Conservation (phyloP, 805 yeast species). For the Suhomyces sp. region DNA sequence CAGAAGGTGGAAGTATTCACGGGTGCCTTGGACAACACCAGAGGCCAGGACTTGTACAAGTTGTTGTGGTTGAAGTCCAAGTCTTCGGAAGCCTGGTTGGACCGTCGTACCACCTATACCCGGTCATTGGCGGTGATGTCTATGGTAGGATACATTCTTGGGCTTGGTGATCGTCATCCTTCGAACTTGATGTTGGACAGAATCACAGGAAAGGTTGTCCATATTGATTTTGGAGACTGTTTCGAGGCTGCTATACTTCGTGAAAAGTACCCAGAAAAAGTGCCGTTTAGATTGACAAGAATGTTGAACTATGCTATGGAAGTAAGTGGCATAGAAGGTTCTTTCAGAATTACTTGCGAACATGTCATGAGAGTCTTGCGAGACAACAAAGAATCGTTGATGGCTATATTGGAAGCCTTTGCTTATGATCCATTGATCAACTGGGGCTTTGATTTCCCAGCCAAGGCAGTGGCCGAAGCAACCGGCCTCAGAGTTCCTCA, state of each 20-base stretch:
- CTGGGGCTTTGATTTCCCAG: conserved; percentile 97
- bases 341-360: conserved; percentile 93
- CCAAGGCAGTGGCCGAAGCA: conserved; percentile 69
- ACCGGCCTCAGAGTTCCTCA: conserved; percentile 69
- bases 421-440: conserved; percentile 97
- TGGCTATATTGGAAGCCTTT: conserved; percentile 98
- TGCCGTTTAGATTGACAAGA: conserved; percentile 93
- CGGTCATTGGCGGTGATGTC: conserved; percentile 97
- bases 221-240: conserved; percentile 98
- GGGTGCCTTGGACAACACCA: conserved; percentile 89
- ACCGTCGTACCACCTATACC: conserved; percentile 93
- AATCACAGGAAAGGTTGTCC: conserved; percentile 91
- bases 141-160: conserved; percentile 95
- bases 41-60: conserved; percentile 94
- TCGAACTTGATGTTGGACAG: conserved; percentile 94
- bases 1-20: conserved; percentile 97
- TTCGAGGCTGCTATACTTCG: conserved; percentile 96
- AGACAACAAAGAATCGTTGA: conserved; percentile 90
- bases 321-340: conserved; percentile 97
- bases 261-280: conserved; percentile 97
- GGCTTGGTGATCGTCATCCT: conserved; percentile 97
- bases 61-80: conserved; percentile 95
- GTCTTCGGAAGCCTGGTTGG: conserved; percentile 97
- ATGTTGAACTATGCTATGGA: conserved; percentile 99
- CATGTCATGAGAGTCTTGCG: conserved; percentile 94